phyloP scores from a whole-genome alignment of 2,329 filamentous ascomycete species.

The Aaosphaeria arxii region DNA sequence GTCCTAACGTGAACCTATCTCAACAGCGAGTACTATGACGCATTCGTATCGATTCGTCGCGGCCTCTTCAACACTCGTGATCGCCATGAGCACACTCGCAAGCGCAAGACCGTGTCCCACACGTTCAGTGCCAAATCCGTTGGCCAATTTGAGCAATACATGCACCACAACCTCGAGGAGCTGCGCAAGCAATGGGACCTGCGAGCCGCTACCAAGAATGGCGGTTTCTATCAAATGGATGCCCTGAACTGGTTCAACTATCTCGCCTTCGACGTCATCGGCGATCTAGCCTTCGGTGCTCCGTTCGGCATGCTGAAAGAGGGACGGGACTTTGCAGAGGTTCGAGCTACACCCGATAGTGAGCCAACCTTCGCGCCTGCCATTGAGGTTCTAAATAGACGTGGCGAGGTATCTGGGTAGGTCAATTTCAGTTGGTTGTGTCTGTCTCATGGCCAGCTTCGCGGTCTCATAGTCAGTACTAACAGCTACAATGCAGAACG shows the following conservation, averaged over 20 bases:
- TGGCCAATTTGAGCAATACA: conserved; percentile 83
- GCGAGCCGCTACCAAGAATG: conserved; percentile 49
- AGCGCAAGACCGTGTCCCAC: conserved; percentile 84
- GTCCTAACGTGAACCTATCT: too few species aligned
- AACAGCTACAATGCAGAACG: conserved; percentile 36
- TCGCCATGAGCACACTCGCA: conserved; percentile 77
- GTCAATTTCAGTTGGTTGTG: conserved; percentile 6
- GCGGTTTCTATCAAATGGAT: conserved; percentile 63
- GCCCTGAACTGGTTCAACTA: conserved; percentile 80
- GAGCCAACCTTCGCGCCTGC: conserved; percentile 70
- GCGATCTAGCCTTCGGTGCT: conserved; percentile 67
- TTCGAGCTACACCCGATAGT: conserved; percentile 59
- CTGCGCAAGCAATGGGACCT: conserved; percentile 73
- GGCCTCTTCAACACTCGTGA: conserved; percentile 89
- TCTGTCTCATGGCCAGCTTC: neutral
- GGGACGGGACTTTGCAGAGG: conserved; percentile 73
- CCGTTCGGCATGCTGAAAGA: conserved; percentile 81
- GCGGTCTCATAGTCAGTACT: conserved; percentile 17
- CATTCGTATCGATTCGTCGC: conserved; percentile 81
- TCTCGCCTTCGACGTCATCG: conserved; percentile 52
- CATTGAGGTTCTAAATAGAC: conserved; percentile 82
- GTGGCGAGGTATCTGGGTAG: conserved; percentile 76
- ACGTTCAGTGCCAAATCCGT: conserved; percentile 83
- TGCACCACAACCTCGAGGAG: conserved; percentile 72
- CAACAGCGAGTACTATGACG: conserved; percentile 78